Percentiles rank a stretch among this genome's conserved stretches.
Evolutionary conservation across 106 monocot species (phyloP).

Genomic region (Xerophyta viscosa): DNA sequence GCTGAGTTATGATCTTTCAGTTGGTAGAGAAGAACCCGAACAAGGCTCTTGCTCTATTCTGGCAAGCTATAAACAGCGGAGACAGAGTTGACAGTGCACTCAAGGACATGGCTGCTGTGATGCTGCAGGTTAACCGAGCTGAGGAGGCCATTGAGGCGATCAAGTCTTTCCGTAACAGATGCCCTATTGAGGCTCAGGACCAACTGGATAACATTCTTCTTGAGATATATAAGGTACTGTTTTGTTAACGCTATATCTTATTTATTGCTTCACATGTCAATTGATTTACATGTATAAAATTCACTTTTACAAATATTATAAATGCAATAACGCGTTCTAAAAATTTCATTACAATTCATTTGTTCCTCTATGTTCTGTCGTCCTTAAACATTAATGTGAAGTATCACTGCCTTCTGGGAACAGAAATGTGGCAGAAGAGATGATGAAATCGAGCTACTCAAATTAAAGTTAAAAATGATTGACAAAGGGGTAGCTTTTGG

Average conservation of each 20-base stretch:
- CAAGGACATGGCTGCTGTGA: conserved; percentile 32
- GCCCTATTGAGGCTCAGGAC: conserved; percentile 25
- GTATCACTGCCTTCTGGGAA: too few relatives aligned
- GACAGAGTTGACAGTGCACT: conserved; percentile 34
- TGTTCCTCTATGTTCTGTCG: not conserved
- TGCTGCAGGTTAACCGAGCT: conserved; percentile 21
- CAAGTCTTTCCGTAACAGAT: conserved; percentile 25
- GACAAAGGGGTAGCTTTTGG: conserved; percentile 19
- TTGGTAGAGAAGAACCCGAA: conserved; percentile 28
- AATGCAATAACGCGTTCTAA: too few relatives aligned
- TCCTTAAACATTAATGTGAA: not conserved
- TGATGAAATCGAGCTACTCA: conserved; percentile 23
- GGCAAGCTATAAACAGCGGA: conserved; percentile 34
- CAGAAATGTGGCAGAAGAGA: conserved; percentile 30
- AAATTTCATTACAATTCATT: not conserved
- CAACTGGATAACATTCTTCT: conserved; percentile 33
- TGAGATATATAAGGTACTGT: conserved; percentile 29
- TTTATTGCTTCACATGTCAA: too few relatives aligned
- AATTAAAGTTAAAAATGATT: conserved; percentile 15
- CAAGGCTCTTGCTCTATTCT: conserved; percentile 25
- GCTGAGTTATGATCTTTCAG: conserved; percentile 2
- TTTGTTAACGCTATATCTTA: not conserved
- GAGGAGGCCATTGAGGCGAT: conserved; percentile 43
- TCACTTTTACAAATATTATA: too few relatives aligned
- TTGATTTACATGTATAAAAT: too few relatives aligned